Evolutionary conservation across 345 rosid genomes (phyloP), one percentile per base, ranked within the genome.

Genomic region (Syzygium aqueum): DNA sequence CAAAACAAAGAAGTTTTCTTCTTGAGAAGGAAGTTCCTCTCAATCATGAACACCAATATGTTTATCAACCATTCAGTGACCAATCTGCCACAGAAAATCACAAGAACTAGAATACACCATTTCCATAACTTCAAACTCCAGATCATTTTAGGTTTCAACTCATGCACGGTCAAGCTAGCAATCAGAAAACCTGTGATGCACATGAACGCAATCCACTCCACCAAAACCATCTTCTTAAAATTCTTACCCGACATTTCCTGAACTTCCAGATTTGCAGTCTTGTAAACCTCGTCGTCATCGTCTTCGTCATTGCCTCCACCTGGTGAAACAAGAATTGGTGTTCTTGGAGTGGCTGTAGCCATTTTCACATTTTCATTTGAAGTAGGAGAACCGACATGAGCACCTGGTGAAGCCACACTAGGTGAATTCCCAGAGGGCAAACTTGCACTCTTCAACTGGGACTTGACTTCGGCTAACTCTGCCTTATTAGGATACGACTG

Each of bases 1-100:
- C 93, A 89, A 94, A 94, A 85, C 93, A 94, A 51, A 94, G 84
- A 78, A 94, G 95, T 88, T 88, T 94, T 94, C 89, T 94, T 94
- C 88, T 88, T 93, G 49, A 93, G 92, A 93, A 93, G 85, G 84
- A 90, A 94, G 88, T 92, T 93, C 89, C 89, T 93, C 88, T 93
- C 95, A 51, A 94, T 89, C 88, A 91, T 89, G 90, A 93, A 93
- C 85, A 93, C 93, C 85, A 91, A 56, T 46, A 92, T 46, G 53
- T 93, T 93, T 86, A 92, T 89, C 59, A 90, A 87, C 94, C 95
- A 92, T 40, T 88, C 93, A 3, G 92, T 89, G 50, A 93, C 86
- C 90, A 94, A 89, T 80, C 93, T 87, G 52, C 97, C 95, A 53
- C 93, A 89, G 85, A 92, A 91, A 33, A 92, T 89, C 23, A 93